Evolutionary conservation across 2,329 filamentous ascomycete genomes (phyloP), one percentile per base, ranked within the genome.

Genomic region (Tetracladium maxilliforme): DNA sequence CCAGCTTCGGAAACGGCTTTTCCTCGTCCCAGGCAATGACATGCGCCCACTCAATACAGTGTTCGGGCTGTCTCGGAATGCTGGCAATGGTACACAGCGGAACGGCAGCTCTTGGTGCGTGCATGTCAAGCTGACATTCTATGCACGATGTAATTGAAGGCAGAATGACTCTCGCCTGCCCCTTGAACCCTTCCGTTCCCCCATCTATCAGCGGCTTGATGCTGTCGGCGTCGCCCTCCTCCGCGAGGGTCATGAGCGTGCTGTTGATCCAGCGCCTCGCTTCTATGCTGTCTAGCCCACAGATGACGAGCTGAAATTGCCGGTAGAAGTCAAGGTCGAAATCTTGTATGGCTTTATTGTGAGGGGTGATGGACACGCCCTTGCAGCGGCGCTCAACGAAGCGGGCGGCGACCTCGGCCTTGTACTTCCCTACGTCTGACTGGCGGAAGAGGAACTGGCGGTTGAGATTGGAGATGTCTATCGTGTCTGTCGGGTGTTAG

Each of bases 31-130:
- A 98, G 20, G 90, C 90, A 34, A 98, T 94, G 43, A 95, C 78
- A 48, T 95, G 87, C 0, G 90, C 92, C 90, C 90, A 98, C 54
- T 98, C 90, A 43, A 98, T 81, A 48, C 90, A 98, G 54, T 98
- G 90, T 48, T 95, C 86, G 2, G 90, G 90, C 46, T 98, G 90
- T 10, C 90, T 79, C 7, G 90, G 90, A 37, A 98, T 95, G 11
- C 83, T 92, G 10, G 90, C 90, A 30, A 98, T 74, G 4, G 90
- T 98, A 51, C 90, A 98, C 15, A 98, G 75, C 2, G 90, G 90
- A 1, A 98, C 87, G 10, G 90, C 84, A n/a, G 84, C 81, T 26
- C 87, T 71, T n/a, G 90, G 92, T 1, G 90, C 87, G 48, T 95
- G 86, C 80, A 98, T 94, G 47, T 95, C 90, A 15, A 98, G 70